Evolutionary conservation across 176 grass and related monocot genomes (phyloP).

Genomic region (Bothriochloa decipiens): DNA sequence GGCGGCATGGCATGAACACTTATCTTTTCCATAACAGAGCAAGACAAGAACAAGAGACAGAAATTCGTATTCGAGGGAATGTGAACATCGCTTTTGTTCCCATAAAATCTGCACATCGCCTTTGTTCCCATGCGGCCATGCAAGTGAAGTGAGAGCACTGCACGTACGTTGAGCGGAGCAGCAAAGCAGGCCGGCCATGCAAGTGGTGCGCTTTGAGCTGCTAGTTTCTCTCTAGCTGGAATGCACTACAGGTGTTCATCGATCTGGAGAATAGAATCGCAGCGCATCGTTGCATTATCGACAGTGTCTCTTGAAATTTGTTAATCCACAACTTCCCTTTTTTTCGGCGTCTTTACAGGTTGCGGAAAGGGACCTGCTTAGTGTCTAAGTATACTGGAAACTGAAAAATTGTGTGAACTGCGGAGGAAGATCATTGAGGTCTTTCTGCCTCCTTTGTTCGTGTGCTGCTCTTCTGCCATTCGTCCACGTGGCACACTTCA

Average conservation of each 20-base stretch:
- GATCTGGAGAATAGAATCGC: slow-evolving; percentile 45
- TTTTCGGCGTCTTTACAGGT: slow-evolving; percentile 39
- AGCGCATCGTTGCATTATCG: slow-evolving; percentile 40
- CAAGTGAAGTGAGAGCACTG: slow-evolving; percentile 41
- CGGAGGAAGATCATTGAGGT: background rate
- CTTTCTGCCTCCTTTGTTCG: slow-evolving; percentile 29
- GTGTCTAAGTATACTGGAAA: slow-evolving; percentile 10
- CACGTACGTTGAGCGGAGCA: slow-evolving; percentile 34
- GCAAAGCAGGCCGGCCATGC: slow-evolving; percentile 32
- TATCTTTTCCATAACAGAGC: background rate
- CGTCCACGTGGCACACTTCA: background rate
- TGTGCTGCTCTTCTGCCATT: slow-evolving; percentile 12
- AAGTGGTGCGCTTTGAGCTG: slow-evolving; percentile 33
- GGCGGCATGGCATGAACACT: slow-evolving; percentile 1
- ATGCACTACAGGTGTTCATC: slow-evolving; percentile 42
- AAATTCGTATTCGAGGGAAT: slow-evolving; percentile 39
- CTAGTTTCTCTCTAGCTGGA: slow-evolving; percentile 52
- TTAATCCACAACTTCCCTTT: background rate
- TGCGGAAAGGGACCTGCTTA: slow-evolving; percentile 34
- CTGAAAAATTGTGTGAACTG: slow-evolving; percentile 21
- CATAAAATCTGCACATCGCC: slow-evolving; percentile 10
- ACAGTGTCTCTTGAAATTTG: slow-evolving; percentile 16
- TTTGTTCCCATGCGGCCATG: slow-evolving; percentile 48
- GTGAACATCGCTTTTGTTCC: slow-evolving; percentile 20
- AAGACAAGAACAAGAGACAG: slow-evolving; percentile 3